Evolutionary conservation across 73 alveolate genomes (phyloP).

Genomic region (Tetrahymena borealis): DNA sequence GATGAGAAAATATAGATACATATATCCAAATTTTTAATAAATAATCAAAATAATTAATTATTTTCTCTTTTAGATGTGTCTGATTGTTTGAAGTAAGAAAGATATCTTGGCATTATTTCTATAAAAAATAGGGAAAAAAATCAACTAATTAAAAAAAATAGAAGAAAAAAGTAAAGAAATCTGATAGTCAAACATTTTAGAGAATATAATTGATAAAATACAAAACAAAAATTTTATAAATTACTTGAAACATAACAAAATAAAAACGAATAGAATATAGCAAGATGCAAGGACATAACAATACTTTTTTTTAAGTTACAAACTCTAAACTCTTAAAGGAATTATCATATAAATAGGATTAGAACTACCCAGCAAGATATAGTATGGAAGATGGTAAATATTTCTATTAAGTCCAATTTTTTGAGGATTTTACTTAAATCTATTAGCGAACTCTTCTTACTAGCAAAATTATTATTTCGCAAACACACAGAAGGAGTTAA

Average conservation of each 20-base stretch:
- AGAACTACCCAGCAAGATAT: conserved; percentile 71
- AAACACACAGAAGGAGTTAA: not conserved
- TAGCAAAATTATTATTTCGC: not conserved
- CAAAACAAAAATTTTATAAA: not conserved
- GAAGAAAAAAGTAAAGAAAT: not conserved
- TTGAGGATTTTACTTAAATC: not conserved
- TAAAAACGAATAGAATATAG: not conserved
- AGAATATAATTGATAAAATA: not conserved
- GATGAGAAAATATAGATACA: no score
- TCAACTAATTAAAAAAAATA: not conserved
- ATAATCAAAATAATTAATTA: no score
- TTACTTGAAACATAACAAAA: not conserved
- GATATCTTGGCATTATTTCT: no score
- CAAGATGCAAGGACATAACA: not conserved
- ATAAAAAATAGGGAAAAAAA: no score
- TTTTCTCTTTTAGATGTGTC: no score
- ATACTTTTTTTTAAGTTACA: not conserved
- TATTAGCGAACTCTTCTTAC: not conserved
- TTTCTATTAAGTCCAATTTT: not conserved
- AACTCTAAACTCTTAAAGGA: conserved; percentile 1
- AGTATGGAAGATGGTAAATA: conserved; percentile 91
- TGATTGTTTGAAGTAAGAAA: no score
- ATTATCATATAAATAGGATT: conserved; percentile 77
- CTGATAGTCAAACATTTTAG: not conserved
- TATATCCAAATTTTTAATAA: no score